phyloP scores from a whole-genome alignment of 345 rosid species.

The Geranium brycei region DNA sequence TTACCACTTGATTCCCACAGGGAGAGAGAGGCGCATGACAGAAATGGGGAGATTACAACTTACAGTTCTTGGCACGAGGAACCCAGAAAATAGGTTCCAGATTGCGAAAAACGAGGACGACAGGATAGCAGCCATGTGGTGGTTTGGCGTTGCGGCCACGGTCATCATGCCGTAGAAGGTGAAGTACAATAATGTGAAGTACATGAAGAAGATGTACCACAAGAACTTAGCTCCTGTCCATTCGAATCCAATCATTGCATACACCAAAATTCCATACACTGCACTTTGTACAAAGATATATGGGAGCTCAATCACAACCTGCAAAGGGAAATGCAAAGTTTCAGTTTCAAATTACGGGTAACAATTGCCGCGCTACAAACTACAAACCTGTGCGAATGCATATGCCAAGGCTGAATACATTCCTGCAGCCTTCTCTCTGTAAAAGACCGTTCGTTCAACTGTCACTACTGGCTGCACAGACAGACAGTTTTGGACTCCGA shows the following conservation, averaged over 20 bases:
- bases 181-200: constrained; percentile 33
- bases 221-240: constrained; percentile 16
- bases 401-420: constrained; percentile 75
- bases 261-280: constrained; percentile 19
- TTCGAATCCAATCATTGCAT: constrained; percentile 30
- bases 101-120: constrained; percentile 20
- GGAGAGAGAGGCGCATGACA: too few relatives aligned
- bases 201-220: constrained; percentile 27
- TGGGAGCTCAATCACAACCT: constrained; percentile 35
- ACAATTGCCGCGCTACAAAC: constrained; percentile 8
- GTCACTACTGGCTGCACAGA: constrained; percentile 64
- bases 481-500: constrained; percentile 44
- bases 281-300: constrained; percentile 22
- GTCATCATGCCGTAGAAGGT: constrained; percentile 38
- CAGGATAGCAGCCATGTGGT: constrained; percentile 24
- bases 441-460: constrained; percentile 62
- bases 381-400: constrained; percentile 31
- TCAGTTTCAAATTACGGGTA: too few relatives aligned
- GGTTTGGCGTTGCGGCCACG: constrained; percentile 28
- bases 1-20: too few relatives aligned
- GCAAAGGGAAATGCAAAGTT: background rate
- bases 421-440: constrained; percentile 70
- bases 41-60: constrained; percentile 5
- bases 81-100: constrained; percentile 35
- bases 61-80: constrained; percentile 25